Evolutionary conservation across 2,329 filamentous ascomycete species (phyloP).

Genomic region (Calonectria leucothoes): DNA sequence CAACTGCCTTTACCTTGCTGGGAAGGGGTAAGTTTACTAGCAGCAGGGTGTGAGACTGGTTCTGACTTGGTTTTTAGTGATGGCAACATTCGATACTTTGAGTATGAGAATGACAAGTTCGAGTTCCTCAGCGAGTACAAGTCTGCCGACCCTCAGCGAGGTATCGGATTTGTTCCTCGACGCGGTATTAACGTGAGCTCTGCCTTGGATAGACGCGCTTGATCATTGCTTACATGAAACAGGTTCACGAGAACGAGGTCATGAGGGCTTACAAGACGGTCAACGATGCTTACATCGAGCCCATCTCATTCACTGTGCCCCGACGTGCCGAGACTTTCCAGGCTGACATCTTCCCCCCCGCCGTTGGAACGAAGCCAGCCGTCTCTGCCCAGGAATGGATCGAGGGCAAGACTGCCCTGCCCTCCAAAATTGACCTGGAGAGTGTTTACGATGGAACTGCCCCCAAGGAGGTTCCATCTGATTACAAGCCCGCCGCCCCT

Average conservation of each 20-base stretch:
- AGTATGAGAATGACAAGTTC: slow-evolving; percentile 98
- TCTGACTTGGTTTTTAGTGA: slow-evolving; percentile 68
- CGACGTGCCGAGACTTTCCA: slow-evolving; percentile 95
- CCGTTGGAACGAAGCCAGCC: slow-evolving; percentile 82
- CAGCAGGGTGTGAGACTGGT: background rate
- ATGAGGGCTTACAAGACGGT: slow-evolving; percentile 98
- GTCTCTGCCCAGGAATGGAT: slow-evolving; percentile 88
- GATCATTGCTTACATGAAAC: slow-evolving; percentile 33
- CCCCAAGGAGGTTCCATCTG: slow-evolving; percentile 79
- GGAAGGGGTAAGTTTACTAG: slow-evolving; percentile 84
- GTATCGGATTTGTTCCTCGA: slow-evolving; percentile 93
- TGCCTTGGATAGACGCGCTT: slow-evolving; percentile 3
- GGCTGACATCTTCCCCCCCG: slow-evolving; percentile 94
- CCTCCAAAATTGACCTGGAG: slow-evolving; percentile 93
- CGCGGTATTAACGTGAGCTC: slow-evolving; percentile 85
- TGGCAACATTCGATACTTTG: slow-evolving; percentile 98
- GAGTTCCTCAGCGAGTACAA: slow-evolving; percentile 98
- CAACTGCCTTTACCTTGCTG: slow-evolving; percentile 94
- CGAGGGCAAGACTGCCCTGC: slow-evolving; percentile 83
- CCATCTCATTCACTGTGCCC: slow-evolving; percentile 96
- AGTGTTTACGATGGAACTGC: slow-evolving; percentile 88
- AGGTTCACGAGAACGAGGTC: slow-evolving; percentile 95
- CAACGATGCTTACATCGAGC: slow-evolving; percentile 93
- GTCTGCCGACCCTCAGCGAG: slow-evolving; percentile 93
- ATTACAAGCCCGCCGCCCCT: slow-evolving; percentile 70